Evolutionary conservation across 2,329 filamentous ascomycete genomes (phyloP).

Genomic region (Botryosphaeria dothidea): DNA sequence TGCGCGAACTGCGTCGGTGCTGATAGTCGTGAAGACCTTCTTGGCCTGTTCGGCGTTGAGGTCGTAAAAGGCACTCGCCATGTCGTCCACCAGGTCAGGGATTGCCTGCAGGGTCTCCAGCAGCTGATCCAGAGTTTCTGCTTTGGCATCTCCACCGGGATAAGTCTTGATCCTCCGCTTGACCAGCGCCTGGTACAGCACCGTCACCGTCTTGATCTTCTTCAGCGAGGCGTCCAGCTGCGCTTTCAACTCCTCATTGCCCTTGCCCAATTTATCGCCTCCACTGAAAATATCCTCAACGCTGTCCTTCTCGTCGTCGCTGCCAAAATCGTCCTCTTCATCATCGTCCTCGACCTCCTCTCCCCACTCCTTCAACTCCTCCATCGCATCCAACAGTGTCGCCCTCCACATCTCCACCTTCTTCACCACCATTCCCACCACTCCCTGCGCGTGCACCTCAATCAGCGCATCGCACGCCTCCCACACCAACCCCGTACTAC

Average conservation of each 20-base stretch:
- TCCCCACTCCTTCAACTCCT: constrained; percentile 86
- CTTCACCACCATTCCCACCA: constrained; percentile 68
- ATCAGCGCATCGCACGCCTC: constrained; percentile 75
- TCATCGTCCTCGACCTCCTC: constrained; percentile 59
- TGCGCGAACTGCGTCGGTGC: constrained; percentile 59
- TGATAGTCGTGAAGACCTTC: constrained; percentile 59
- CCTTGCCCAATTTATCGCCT: constrained; percentile 45
- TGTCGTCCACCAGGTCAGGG: constrained; percentile 68
- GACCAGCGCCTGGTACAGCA: constrained; percentile 68
- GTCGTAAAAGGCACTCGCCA: constrained; percentile 73
- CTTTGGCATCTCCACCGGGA: constrained; percentile 29
- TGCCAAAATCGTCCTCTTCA: constrained; percentile 38
- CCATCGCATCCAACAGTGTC: constrained; percentile 76
- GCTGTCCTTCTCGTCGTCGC: constrained; percentile 51
- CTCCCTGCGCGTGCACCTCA: constrained; percentile 64
- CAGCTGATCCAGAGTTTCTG: constrained; percentile 53
- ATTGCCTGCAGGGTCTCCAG: constrained; percentile 59
- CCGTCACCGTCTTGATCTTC: constrained; percentile 65
- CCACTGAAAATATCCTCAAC: constrained; percentile 68
- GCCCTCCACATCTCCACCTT: constrained; percentile 75
- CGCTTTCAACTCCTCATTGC: constrained; percentile 66
- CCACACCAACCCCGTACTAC: constrained; percentile 78
- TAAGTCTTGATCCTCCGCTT: constrained; percentile 68
- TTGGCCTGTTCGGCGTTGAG: constrained; percentile 62
- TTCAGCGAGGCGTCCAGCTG: constrained; percentile 65